These are phyloP conservation scores for Colletotrichum higginsianum DNA, from an alignment of 2,329 filamentous ascomycete species.

Conservation along the genomic window DNA sequence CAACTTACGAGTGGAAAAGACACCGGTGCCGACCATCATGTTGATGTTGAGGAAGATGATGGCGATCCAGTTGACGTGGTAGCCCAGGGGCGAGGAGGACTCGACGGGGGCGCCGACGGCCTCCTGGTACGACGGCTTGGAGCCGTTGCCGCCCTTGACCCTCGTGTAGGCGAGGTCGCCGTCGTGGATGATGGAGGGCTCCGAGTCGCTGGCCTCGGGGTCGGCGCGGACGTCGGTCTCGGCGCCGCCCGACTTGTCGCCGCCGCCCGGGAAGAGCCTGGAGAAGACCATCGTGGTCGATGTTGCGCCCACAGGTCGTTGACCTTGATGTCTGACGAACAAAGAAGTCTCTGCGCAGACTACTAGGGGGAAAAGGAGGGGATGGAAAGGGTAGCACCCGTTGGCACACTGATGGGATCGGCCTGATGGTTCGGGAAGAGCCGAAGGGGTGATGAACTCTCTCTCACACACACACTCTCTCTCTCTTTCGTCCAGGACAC, in stretches of 20 bases:
- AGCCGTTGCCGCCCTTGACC: conserved; percentile 63
- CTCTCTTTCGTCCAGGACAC: no score
- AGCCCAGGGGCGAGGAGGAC: conserved; percentile 70
- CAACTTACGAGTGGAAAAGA: conserved; percentile 74
- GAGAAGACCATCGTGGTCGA: conserved; percentile 32
- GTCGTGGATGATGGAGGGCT: conserved; percentile 50
- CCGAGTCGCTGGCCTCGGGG: conserved; percentile 45
- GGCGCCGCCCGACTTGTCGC: conserved; percentile 23
- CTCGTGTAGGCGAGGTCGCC: conserved; percentile 60
- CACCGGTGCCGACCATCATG: conserved; percentile 75
- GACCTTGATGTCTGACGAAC: background rate
- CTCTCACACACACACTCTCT: no score
- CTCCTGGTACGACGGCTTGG: conserved; percentile 70
- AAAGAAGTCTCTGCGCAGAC: background rate
- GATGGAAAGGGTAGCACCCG: no score
- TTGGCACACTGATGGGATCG: background rate
- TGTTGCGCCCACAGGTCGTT: background rate
- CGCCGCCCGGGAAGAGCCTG: conserved; percentile 35
- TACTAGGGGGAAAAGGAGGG: background rate
- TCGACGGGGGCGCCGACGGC: conserved; percentile 75
- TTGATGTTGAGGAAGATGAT: conserved; percentile 74
- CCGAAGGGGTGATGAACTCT: background rate
- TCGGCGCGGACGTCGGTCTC: conserved; percentile 18
- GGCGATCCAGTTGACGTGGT: conserved; percentile 68
- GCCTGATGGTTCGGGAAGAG: background rate